Base-by-base conservation (phyloP, 495 filamentous ascomycete genomes). In the Penicillium flavigenum region DNA sequence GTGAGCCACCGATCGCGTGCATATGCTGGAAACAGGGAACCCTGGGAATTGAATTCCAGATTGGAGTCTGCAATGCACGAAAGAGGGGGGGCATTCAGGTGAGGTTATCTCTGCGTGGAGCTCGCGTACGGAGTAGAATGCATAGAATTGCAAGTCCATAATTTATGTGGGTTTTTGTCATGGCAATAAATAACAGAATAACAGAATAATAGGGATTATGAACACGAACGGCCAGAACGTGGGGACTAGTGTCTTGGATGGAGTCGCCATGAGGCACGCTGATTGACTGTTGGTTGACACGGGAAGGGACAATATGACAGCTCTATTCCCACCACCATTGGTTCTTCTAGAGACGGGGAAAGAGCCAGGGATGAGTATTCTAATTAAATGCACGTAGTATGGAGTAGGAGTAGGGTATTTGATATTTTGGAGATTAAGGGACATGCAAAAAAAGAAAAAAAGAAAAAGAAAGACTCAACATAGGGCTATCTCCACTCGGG, bases 301-400 rank as follows among this genome's bases (percentile, higher is more conserved):
- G 61, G 60, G 54, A 63, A 63, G 44, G 56, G 46, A 47, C 58
- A 72, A 77, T 69, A 69, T 76, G 74, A 77, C 72, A 77, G 72
- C 72, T 77, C 73, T 57, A 56, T 69, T 53, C 63, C 59, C 56
- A 16, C 34, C 39, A 61, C 46, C 20, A n/a, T 16, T 12, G 24
- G 19, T 22, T 24, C 16, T 39, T 17, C 16, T 7, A 14, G 12
- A 31, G 17, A 55, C 29, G 2, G 20, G 20, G 20, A 55, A 31
- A 41, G 29, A 10, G 47, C 4, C 4, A 51, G 38, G 38, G 36
- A 42, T 52, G 27, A 19, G 5, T 42, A 31, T 26, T 24, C 24
- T 5, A 26, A 26, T 26, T 26, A 26, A 26, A 26, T 24, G 4
- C 0, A 24, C 24, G 24, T 5, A 26, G 4, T 24, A 42, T 2